Conservation (phyloP, 2,329 filamentous ascomycete genomes). For the Zarea fungicola region DNA sequence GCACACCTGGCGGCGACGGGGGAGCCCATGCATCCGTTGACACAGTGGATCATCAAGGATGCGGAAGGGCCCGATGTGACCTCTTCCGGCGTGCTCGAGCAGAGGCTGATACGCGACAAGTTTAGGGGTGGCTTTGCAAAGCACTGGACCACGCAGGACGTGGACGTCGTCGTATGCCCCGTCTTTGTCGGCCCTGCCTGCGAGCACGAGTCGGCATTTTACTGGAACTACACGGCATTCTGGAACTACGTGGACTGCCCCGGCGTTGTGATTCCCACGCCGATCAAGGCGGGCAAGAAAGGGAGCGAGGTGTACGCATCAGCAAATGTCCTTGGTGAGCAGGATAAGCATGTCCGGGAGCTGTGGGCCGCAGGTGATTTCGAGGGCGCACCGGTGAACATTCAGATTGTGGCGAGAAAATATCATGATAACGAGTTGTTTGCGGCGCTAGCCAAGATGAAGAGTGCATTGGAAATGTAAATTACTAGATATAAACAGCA, state of each 20-base stretch:
- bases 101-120: constrained; percentile 24
- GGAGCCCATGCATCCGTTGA: constrained; percentile 41
- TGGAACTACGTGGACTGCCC: constrained; percentile 35
- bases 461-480: too few species aligned
- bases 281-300: constrained; percentile 26
- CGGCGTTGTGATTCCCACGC: constrained; percentile 30
- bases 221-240: constrained; percentile 34
- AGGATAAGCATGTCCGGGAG: constrained; percentile 25
- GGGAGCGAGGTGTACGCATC: constrained; percentile 16
- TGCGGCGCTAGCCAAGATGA: constrained; percentile 22
- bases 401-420: constrained; percentile 30
- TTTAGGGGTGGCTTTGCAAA: constrained; percentile 28
- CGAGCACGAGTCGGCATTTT: constrained; percentile 30
- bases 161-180: constrained; percentile 33
- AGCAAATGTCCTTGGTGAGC: constrained; percentile 23
- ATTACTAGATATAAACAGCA: too few species aligned
- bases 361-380: constrained; percentile 29
- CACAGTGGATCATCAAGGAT: constrained; percentile 33
- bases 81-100: constrained; percentile 19
- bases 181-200: constrained; percentile 32
- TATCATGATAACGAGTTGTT: constrained; percentile 32
- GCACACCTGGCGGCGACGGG: constrained; percentile 29
- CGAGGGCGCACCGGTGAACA: constrained; percentile 26
- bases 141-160: constrained; percentile 31
- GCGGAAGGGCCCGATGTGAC: constrained; percentile 23